Evolutionary conservation across 257 asterid species (phyloP).

Genomic region (Fraxinus quadrangulata): DNA sequence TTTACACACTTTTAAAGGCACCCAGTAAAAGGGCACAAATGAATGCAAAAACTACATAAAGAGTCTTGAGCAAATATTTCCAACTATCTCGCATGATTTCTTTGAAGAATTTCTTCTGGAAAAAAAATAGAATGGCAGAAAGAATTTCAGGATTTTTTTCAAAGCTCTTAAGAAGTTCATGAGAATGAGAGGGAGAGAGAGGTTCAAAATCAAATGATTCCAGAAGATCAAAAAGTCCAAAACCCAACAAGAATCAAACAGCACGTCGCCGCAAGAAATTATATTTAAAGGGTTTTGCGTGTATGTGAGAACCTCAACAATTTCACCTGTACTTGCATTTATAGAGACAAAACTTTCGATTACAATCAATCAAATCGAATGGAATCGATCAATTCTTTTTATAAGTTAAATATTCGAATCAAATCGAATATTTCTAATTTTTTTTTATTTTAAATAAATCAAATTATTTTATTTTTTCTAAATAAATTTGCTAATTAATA

Average conservation of each 20-base stretch:
- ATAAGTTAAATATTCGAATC: too few relatives aligned
- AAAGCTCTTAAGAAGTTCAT: constrained; percentile 3
- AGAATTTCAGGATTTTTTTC: background rate
- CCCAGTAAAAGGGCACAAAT: constrained; percentile 72
- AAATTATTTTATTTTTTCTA: too few relatives aligned
- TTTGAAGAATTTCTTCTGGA: background rate
- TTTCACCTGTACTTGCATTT: background rate
- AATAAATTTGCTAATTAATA: too few relatives aligned
- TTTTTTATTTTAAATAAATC: too few relatives aligned
- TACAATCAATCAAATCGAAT: too few relatives aligned
- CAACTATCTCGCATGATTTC: constrained; percentile 47
- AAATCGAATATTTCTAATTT: too few relatives aligned
- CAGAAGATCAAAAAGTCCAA: constrained; percentile 6
- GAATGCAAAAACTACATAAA: constrained; percentile 68
- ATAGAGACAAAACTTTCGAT: too few relatives aligned
- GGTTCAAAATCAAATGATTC: background rate
- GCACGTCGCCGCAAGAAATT: constrained; percentile 11
- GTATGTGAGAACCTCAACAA: background rate
- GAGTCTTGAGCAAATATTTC: constrained; percentile 44
- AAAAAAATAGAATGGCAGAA: background rate
- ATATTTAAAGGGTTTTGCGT: background rate
- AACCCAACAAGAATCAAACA: constrained; percentile 15
- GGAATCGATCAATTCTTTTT: too few relatives aligned
- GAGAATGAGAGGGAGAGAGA: constrained; percentile 8
- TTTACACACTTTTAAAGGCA: constrained; percentile 69